Evolutionary conservation across 179 eudicot species (phyloP), one percentile per base, ranked within the genome.

Genomic region (Beta macrorhiza): DNA sequence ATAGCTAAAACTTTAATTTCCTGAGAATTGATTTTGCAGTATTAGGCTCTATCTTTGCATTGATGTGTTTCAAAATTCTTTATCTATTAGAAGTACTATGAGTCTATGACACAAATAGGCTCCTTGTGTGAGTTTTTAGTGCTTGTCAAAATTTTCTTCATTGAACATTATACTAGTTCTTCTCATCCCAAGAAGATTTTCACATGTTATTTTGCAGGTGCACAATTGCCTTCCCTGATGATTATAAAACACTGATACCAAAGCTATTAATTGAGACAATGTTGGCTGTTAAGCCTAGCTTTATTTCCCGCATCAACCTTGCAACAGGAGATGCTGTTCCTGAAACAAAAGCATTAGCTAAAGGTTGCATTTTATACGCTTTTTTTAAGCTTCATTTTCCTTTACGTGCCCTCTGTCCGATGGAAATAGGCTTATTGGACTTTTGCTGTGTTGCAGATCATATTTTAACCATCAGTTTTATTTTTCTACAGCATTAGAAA

Each of bases 311-410:
- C 71, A 85, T 92, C 83, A 95, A 95, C 86, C 90, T 95, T 78
- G 98, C 98, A 64, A 95, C 90, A 63, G 97, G 95, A 80, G 95
- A 90, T 82, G 98, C 83, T 77, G 93, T 93, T 84, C 91, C 97
- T 61, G 98, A 93, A 87, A 93, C 98, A 81, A 93, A 89, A 91
- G 89, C 95, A 78, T 82, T 95, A 85, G 92, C 90, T 73, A 95
- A 91, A 92, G 98, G 98, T 93, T 29, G 68, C 56, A 37, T 65
- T 82, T 77, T 70, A 47, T 29, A 51, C 57, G 73, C 59, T 62
- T 49, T 63, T 79, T 63, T 76, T 25, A 25, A 55, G 12, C 56
- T 79, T 81, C 52, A 53, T 15, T 79, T 29, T 56, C 10, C 32
- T 29, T 49, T 45, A 32, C 45, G 59, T 44, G 20, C 42, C 56